phyloP scores from a whole-genome alignment of 805 yeast species.

The Sugiyamaella chiloensis region DNA sequence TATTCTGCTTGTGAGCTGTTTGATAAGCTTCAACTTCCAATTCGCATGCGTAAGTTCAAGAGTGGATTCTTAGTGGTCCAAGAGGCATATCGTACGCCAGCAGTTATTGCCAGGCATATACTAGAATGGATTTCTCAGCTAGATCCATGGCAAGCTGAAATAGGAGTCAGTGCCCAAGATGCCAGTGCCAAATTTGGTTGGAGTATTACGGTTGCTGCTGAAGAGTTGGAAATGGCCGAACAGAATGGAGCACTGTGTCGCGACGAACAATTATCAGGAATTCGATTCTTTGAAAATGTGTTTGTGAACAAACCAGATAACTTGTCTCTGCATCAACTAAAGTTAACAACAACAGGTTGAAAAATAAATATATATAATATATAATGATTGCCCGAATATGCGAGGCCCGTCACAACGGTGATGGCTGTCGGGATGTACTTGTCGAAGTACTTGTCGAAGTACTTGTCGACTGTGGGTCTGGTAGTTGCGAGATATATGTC shows the following conservation, averaged over 20 bases:
- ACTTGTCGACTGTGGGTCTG: slow-evolving; percentile 18
- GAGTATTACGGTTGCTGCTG: slow-evolving; percentile 63
- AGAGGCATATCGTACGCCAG: slow-evolving; percentile 36
- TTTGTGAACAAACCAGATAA: slow-evolving; percentile 13
- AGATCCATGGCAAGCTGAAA: slow-evolving; percentile 26
- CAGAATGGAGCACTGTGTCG: slow-evolving; percentile 54
- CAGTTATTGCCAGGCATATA: slow-evolving; percentile 38
- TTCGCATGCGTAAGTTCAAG: slow-evolving; percentile 41
- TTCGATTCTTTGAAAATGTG: slow-evolving; percentile 55
- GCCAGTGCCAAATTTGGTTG: slow-evolving; percentile 54
- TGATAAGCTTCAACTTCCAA: slow-evolving; percentile 55
- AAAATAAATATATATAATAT: too few relatives aligned
- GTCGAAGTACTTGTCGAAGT: slow-evolving; percentile 7
- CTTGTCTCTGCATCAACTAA: neutral
- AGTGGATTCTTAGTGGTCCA: slow-evolving; percentile 42
- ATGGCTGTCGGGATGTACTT: slow-evolving; percentile 2
- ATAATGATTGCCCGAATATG: too few relatives aligned
- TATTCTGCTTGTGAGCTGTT: slow-evolving; percentile 57
- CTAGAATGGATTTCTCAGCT: slow-evolving; percentile 25
- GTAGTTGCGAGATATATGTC: slow-evolving; percentile 55
- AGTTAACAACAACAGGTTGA: neutral
- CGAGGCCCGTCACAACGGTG: too few relatives aligned
- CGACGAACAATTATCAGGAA: slow-evolving; percentile 67
- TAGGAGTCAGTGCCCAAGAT: slow-evolving; percentile 38
- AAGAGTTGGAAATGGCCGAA: slow-evolving; percentile 61